These are phyloP conservation scores for Hypsizygus ulmarius DNA, from an alignment of 1,284 basidiomycete genomes.

Conservation along the genomic window DNA sequence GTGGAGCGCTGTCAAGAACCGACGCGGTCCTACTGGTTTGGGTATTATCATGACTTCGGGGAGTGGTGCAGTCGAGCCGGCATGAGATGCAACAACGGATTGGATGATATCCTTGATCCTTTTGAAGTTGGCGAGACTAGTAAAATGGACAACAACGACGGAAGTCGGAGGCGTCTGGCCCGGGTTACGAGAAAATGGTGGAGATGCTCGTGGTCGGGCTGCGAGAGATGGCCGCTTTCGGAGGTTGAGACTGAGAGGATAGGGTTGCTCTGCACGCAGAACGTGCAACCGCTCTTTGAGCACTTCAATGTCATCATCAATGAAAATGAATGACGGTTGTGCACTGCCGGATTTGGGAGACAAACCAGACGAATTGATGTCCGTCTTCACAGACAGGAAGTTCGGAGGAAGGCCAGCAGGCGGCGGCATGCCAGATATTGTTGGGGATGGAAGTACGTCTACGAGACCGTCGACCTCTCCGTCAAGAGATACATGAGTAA, in stretches of 20 bases:
- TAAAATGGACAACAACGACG: slow-evolving; percentile 83
- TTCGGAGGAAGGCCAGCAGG: slow-evolving; percentile 13
- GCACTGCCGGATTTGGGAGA: slow-evolving; percentile 6
- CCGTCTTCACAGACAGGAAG: slow-evolving; percentile 11
- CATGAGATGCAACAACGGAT: slow-evolving; percentile 52
- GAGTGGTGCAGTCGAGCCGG: slow-evolving; percentile 36
- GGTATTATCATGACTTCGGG: slow-evolving; percentile 94
- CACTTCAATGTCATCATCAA: slow-evolving; percentile 84
- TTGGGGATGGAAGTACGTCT: slow-evolving; percentile 18
- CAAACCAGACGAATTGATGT: slow-evolving; percentile 5
- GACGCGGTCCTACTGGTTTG: slow-evolving; percentile 90
- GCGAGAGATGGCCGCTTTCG: slow-evolving; percentile 77
- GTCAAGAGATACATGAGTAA: slow-evolving; percentile 75
- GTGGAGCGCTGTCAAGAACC: slow-evolving; percentile 86
- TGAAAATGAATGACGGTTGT: slow-evolving; percentile 66
- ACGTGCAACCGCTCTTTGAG: slow-evolving; percentile 70
- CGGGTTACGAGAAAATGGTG: slow-evolving; percentile 63
- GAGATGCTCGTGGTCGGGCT: slow-evolving; percentile 70
- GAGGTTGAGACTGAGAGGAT: slow-evolving; percentile 38
- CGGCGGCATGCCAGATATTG: slow-evolving; percentile 7
- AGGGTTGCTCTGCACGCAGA: slow-evolving; percentile 55
- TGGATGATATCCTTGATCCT: slow-evolving; percentile 83
- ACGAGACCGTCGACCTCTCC: slow-evolving; percentile 42
- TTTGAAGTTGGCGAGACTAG: slow-evolving; percentile 86
- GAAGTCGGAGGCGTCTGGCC: slow-evolving; percentile 35